These are phyloP conservation scores for Schwanniomyces polymorphus DNA, from an alignment of 805 yeast genomes.

Conservation along the genomic window DNA sequence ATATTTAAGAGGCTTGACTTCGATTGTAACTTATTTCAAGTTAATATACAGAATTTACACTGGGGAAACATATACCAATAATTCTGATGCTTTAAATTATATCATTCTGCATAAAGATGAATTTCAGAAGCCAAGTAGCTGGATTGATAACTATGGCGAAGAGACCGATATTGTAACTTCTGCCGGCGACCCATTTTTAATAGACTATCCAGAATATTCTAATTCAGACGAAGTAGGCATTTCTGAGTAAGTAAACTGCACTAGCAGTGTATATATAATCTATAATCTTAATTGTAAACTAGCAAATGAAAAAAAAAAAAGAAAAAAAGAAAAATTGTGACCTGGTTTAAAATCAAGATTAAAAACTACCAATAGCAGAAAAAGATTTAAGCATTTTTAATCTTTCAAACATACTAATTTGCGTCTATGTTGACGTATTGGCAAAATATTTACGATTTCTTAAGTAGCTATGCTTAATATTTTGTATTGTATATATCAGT, in stretches of 20 bases:
- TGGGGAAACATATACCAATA: constrained; percentile 19
- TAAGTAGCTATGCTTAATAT: too few species aligned
- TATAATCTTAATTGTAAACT: background rate
- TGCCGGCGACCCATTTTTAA: constrained; percentile 18
- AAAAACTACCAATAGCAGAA: background rate
- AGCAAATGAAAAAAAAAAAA: background rate
- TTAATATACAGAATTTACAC: constrained; percentile 58
- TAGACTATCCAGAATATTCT: constrained; percentile 16
- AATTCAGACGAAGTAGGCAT: constrained; percentile 21
- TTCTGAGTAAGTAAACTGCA: constrained; percentile 12
- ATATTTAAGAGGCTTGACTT: constrained; percentile 74
- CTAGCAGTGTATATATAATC: constrained; percentile 1
- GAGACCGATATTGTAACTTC: background rate
- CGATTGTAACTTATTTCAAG: constrained; percentile 69
- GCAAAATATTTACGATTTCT: too few species aligned
- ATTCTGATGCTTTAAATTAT: constrained; percentile 6
- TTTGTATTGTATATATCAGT: too few species aligned
- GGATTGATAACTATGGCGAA: constrained; percentile 22
- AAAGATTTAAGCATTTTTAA: too few species aligned
- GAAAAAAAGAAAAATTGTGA: background rate
- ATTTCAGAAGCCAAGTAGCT: constrained; percentile 10
- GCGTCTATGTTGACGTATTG: too few species aligned
- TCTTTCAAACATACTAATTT: too few species aligned
- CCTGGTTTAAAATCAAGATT: too few species aligned
- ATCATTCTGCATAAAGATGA: constrained; percentile 10